Conservation (phyloP, 2,329 filamentous ascomycete species). For the Hypoxylon sp. region DNA sequence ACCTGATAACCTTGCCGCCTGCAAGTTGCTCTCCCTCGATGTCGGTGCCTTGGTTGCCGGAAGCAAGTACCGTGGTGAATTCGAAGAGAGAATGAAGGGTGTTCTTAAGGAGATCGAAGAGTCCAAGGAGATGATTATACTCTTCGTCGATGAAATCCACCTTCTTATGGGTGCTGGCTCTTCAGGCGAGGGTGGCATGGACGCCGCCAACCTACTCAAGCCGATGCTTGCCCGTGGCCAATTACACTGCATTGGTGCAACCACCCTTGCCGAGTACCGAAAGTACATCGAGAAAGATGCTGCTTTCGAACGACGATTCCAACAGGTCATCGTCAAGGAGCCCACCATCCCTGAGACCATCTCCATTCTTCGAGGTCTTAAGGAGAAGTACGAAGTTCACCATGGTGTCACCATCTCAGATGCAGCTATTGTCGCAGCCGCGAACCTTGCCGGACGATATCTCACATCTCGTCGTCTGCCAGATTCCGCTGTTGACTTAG, state of each 20-base stretch:
- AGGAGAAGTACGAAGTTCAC: slow-evolving; percentile 98
- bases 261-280: slow-evolving; percentile 93
- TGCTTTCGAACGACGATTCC: slow-evolving; percentile 98
- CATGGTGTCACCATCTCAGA: slow-evolving; percentile 98
- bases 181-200: slow-evolving; percentile 97
- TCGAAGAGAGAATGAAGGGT: slow-evolving; percentile 99
- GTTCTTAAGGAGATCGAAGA: slow-evolving; percentile 97
- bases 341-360: slow-evolving; percentile 90
- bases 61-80: slow-evolving; percentile 98
- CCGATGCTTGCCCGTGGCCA: slow-evolving; percentile 98
- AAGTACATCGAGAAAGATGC: slow-evolving; percentile 99
- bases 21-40: slow-evolving; percentile 94
- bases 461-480: slow-evolving; percentile 91
- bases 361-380: slow-evolving; percentile 97
- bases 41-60: slow-evolving; percentile 95
- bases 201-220: slow-evolving; percentile 96
- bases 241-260: slow-evolving; percentile 97
- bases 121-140: slow-evolving; percentile 95
- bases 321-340: slow-evolving; percentile 97
- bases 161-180: slow-evolving; percentile 97
- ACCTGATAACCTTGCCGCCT: slow-evolving; percentile 92
- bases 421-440: slow-evolving; percentile 89
- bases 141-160: slow-evolving; percentile 99
- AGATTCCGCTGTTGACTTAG: slow-evolving; percentile 95
- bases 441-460: slow-evolving; percentile 93